A percentile compares a stretch with the other conserved stretches of the same genome.
Evolutionary conservation across 495 filamentous ascomycete species (phyloP).

Genomic region (Aspergillus haitiensis): DNA sequence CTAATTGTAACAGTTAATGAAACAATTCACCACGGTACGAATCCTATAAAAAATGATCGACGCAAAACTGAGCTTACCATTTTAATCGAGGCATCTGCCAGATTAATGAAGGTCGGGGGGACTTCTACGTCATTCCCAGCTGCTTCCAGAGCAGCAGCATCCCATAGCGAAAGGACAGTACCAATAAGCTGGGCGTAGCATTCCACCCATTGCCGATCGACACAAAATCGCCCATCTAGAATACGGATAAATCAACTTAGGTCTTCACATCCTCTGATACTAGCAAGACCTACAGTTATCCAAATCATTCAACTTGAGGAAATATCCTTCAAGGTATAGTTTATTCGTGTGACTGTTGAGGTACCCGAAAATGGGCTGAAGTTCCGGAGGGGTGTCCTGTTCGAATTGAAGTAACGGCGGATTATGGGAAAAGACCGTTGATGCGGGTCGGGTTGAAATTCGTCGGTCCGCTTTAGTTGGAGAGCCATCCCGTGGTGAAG

Average conservation of each 20-base stretch:
- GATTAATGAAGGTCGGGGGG: conserved; percentile 91
- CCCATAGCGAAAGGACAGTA: conserved; percentile 93
- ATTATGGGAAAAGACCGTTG: conserved; percentile 76
- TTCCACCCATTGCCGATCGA: conserved; percentile 90
- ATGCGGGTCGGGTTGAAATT: conserved; percentile 55
- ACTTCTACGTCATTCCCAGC: conserved; percentile 82
- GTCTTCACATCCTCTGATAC: not conserved
- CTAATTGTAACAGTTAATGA: conserved; percentile 44
- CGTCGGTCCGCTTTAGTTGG: conserved; percentile 36
- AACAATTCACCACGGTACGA: not conserved
- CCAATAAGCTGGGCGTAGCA: conserved; percentile 96
- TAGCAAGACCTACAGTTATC: conserved; percentile 71
- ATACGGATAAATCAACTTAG: conserved; percentile 12
- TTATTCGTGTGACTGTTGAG: conserved; percentile 96
- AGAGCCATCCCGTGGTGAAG: conserved; percentile 36
- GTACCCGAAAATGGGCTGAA: conserved; percentile 90
- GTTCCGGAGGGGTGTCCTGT: conserved; percentile 82
- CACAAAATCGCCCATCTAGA: conserved; percentile 79
- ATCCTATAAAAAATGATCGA: not conserved
- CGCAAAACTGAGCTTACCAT: conserved; percentile 62
- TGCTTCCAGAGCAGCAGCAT: conserved; percentile 87
- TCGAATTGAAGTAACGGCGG: conserved; percentile 84
- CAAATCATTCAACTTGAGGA: conserved; percentile 90
- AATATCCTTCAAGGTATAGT: conserved; percentile 96
- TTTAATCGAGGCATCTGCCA: conserved; percentile 95